phyloP scores from a whole-genome alignment of 2,329 filamentous ascomycete species.

The Herpotrichia juniperi region DNA sequence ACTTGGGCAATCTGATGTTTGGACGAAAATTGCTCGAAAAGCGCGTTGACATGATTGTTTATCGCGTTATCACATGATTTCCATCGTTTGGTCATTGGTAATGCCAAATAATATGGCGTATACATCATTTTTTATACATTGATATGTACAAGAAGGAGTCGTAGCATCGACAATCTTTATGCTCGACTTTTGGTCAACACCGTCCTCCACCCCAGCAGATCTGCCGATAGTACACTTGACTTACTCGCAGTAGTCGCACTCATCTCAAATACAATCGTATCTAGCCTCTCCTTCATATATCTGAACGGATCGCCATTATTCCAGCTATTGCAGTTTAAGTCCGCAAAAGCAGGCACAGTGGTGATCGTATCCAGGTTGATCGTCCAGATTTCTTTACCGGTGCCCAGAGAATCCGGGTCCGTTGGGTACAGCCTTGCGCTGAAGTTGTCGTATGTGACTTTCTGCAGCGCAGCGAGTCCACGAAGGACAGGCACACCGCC shows the following conservation, averaged over 20 bases:
- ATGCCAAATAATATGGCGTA: too few relatives aligned
- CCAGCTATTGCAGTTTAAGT: constrained; percentile 29
- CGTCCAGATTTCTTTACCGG: constrained; percentile 21
- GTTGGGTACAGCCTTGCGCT: constrained; percentile 28
- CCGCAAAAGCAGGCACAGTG: constrained; percentile 18
- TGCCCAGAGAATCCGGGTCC: constrained; percentile 22
- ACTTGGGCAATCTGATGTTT: too few relatives aligned
- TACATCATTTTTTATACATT: not conserved
- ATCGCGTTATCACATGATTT: too few relatives aligned
- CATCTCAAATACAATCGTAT: constrained; percentile 22
- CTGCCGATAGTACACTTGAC: not conserved
- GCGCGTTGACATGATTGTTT: too few relatives aligned
- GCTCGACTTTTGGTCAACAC: not conserved
- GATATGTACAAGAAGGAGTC: too few relatives aligned
- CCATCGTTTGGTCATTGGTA: too few relatives aligned
- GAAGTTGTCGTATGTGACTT: constrained; percentile 11
- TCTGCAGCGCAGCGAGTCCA: constrained; percentile 17
- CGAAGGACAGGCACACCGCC: constrained; percentile 22
- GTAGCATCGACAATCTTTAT: too few relatives aligned
- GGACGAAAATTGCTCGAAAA: too few relatives aligned
- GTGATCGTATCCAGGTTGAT: constrained; percentile 21
- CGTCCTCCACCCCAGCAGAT: constrained; percentile 5
- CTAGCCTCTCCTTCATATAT: constrained; percentile 26
- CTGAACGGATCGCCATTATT: constrained; percentile 21
- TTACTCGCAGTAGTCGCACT: constrained; percentile 4